Evolutionary conservation across 345 rosid genomes (phyloP).

Genomic region (Odontarrhena argentea): DNA sequence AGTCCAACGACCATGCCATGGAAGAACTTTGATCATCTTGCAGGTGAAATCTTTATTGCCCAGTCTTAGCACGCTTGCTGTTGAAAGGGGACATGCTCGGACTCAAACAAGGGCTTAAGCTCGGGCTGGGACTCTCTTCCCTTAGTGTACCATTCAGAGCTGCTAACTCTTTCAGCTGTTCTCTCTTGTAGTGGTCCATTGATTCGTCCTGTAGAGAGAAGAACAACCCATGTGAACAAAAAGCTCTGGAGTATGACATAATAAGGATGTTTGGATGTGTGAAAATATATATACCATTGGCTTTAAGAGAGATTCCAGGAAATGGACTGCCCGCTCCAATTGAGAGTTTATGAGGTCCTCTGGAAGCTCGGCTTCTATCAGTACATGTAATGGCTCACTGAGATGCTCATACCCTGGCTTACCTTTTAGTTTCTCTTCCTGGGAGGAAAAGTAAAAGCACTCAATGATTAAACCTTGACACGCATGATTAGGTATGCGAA

Average conservation of each 20-base stretch:
- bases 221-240: constrained; percentile 19
- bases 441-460: constrained; percentile 8
- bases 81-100: constrained; percentile 92
- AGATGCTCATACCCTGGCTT: constrained; percentile 97
- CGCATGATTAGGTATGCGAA: not conserved
- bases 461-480: constrained; percentile 17
- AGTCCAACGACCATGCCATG: constrained; percentile 27
- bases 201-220: constrained; percentile 71
- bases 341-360: constrained; percentile 74
- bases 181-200: constrained; percentile 84
- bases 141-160: constrained; percentile 78
- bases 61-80: constrained; percentile 89
- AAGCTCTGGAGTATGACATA: not conserved
- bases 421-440: constrained; percentile 93
- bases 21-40: constrained; percentile 25
- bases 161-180: constrained; percentile 88
- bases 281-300: constrained; percentile 66
- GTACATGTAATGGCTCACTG: constrained; percentile 77
- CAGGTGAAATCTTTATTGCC: constrained; percentile 46
- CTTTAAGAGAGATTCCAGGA: constrained; percentile 78
- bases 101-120: constrained; percentile 90
- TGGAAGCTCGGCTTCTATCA: constrained; percentile 92
- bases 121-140: constrained; percentile 84
- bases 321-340: constrained; percentile 68
- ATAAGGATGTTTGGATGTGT: not conserved